Evolutionary conservation across 2,329 filamentous ascomycete species (phyloP).

Genomic region (Aspergillus hortae): DNA sequence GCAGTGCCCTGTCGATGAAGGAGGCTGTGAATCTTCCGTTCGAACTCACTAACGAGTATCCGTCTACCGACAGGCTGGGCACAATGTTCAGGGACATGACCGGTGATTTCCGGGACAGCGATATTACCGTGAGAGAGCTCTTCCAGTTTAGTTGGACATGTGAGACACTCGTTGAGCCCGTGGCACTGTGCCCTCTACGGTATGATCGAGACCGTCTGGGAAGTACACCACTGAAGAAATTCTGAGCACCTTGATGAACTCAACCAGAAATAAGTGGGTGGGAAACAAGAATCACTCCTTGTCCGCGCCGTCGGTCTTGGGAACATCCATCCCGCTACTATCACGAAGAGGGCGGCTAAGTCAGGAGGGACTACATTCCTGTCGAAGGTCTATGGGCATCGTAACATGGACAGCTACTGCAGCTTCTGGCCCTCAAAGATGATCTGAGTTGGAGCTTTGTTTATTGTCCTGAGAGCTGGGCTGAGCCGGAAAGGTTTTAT

Average conservation of each 20-base stretch:
- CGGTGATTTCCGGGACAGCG: conserved; percentile 1
- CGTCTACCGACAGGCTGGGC: not conserved
- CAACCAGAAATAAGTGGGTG: conserved; percentile 2
- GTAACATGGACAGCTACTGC: conserved; percentile 9
- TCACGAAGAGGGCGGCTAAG: conserved; percentile 4
- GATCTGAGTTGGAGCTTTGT: conserved; percentile 4
- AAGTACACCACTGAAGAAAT: conserved; percentile 9
- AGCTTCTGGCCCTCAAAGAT: conserved; percentile 14
- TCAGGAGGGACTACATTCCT: not conserved
- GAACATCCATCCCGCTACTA: not conserved
- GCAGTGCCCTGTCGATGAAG: conserved; percentile 10
- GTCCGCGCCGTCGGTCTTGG: conserved; percentile 3
- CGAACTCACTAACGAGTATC: not conserved
- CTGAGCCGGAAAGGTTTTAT: conserved; percentile 6
- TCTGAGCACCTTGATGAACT: conserved; percentile 7
- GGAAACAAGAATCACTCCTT: not conserved
- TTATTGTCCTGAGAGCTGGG: conserved; percentile 14
- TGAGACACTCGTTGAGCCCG: conserved; percentile 5
- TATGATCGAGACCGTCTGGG: conserved; percentile 10
- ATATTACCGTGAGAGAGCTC: conserved; percentile 13
- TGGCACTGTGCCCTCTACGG: conserved; percentile 10
- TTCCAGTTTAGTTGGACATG: conserved; percentile 4
- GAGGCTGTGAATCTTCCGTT: conserved; percentile 10
- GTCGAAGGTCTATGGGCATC: conserved; percentile 6
- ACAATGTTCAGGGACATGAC: not conserved